Conservation (phyloP, 371 early-diverging fungal species). For the Smittium culicis region DNA sequence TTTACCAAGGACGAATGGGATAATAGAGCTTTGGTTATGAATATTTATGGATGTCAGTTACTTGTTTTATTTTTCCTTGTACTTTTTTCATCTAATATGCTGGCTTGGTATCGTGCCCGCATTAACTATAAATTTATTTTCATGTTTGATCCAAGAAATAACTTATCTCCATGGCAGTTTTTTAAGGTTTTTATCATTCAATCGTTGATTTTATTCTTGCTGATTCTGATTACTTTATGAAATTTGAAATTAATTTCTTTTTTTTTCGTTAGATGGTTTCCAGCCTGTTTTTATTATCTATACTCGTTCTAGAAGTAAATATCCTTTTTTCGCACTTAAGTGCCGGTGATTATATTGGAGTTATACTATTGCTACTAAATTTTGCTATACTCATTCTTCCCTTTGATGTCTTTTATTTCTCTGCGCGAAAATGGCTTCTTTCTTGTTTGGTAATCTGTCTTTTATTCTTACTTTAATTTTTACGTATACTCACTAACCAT, state of each 20-base stretch:
- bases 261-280: no score
- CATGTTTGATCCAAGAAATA: conserved; percentile 61
- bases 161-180: conserved; percentile 53
- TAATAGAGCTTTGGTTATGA: conserved; percentile 36
- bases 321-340: conserved; percentile 33
- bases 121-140: conserved; percentile 80
- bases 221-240: no score
- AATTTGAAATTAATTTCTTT: no score
- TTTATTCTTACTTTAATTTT: background rate
- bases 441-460: conserved; percentile 14
- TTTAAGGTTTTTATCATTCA: conserved; percentile 47
- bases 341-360: conserved; percentile 30
- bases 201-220: no score
- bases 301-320: conserved; percentile 37
- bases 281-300: no score
- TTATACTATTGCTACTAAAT: conserved; percentile 36
- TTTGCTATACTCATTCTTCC: conserved; percentile 46
- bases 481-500: no score
- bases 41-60: conserved; percentile 52
- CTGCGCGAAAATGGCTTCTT: conserved; percentile 58
- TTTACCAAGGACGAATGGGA: conserved; percentile 16
- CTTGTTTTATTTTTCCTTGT: conserved; percentile 45
- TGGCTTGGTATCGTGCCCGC: conserved; percentile 46
- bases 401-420: conserved; percentile 42
- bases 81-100: conserved; percentile 51